phyloP scores from a whole-genome alignment of 164 flowering plant genomes.

The Tetrastigma voinierianum region DNA sequence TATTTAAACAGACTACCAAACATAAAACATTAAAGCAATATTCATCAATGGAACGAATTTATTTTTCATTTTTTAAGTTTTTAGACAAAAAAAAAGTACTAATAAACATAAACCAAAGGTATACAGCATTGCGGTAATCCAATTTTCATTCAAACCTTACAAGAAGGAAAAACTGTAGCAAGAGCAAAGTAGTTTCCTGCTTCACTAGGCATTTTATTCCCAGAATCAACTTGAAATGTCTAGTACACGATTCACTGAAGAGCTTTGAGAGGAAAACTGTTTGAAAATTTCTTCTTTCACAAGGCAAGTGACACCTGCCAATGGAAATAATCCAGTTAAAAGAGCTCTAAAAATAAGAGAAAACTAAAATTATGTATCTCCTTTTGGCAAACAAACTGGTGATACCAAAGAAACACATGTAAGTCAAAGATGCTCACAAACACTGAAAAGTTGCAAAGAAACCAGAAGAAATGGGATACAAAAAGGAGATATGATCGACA shows the following conservation, averaged over 20 bases:
- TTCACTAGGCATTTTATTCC: no score
- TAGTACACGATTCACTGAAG: slow-evolving; percentile 39
- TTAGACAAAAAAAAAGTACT: not conserved
- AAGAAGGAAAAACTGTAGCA: no score
- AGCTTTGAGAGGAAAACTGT: slow-evolving; percentile 52
- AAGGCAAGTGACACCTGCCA: slow-evolving; percentile 78
- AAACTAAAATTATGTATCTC: not conserved
- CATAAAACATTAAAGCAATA: no score
- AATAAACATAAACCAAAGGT: not conserved
- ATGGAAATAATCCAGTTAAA: not conserved
- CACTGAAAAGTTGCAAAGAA: not conserved
- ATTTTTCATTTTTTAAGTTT: no score
- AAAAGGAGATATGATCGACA: not conserved
- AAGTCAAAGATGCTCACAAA: not conserved
- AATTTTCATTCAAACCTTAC: slow-evolving; percentile 55
- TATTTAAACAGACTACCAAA: no score
- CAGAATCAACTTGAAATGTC: slow-evolving; percentile 28
- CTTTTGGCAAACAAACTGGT: not conserved
- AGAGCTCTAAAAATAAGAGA: not conserved
- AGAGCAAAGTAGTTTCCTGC: no score
- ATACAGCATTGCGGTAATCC: not conserved
- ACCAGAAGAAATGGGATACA: not conserved
- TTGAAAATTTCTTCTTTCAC: slow-evolving; percentile 16
- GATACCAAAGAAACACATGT: not conserved
- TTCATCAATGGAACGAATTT: no score